A percentile compares a stretch with the other conserved stretches of the same genome.
Evolutionary conservation across 164 flowering plant genomes (phyloP).

Genomic region (Magnolia changhungtana): DNA sequence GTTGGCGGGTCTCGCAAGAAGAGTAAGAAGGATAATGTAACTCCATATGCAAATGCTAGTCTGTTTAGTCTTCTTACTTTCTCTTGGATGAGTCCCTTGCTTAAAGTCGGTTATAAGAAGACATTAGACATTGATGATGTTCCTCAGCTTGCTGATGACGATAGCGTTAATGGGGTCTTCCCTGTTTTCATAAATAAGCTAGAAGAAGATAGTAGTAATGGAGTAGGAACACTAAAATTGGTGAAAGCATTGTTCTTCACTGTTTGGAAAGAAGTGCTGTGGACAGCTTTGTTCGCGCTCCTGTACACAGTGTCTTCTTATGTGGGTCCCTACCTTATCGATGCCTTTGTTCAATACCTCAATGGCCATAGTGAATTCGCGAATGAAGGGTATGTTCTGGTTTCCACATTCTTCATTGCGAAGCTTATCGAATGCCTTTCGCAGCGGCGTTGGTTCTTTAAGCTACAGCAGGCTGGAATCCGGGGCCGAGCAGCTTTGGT

Average conservation of each 20-base stretch:
- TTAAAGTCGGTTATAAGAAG: constrained; percentile 35
- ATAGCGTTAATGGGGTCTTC: constrained; percentile 29
- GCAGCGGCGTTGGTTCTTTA: constrained; percentile 61
- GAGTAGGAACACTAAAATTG: constrained; percentile 44
- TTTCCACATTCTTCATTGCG: constrained; percentile 48
- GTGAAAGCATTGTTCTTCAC: constrained; percentile 42
- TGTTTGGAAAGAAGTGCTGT: constrained; percentile 38
- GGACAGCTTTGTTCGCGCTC: constrained; percentile 40
- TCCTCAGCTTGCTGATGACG: constrained; percentile 30
- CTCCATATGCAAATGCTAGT: constrained; percentile 34
- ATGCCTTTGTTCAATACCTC: constrained; percentile 60
- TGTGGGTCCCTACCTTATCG: constrained; percentile 80
- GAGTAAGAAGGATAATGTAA: constrained; percentile 6
- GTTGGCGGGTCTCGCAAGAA: constrained; percentile 7
- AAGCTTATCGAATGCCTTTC: constrained; percentile 61
- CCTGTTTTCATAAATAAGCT: constrained; percentile 25
- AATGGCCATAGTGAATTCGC: constrained; percentile 35
- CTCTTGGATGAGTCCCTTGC: constrained; percentile 43
- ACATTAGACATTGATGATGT: constrained; percentile 43
- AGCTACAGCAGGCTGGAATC: constrained; percentile 42
- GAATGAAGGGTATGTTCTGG: constrained; percentile 54
- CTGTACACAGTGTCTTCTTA: constrained; percentile 44
- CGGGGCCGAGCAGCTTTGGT: constrained; percentile 44
- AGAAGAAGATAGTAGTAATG: constrained; percentile 9
- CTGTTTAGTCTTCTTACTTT: constrained; percentile 36